Evolutionary conservation across 192 early-diverging fungal genomes (phyloP), one percentile per base, ranked within the genome.

Genomic region (Coemansia sp.): DNA sequence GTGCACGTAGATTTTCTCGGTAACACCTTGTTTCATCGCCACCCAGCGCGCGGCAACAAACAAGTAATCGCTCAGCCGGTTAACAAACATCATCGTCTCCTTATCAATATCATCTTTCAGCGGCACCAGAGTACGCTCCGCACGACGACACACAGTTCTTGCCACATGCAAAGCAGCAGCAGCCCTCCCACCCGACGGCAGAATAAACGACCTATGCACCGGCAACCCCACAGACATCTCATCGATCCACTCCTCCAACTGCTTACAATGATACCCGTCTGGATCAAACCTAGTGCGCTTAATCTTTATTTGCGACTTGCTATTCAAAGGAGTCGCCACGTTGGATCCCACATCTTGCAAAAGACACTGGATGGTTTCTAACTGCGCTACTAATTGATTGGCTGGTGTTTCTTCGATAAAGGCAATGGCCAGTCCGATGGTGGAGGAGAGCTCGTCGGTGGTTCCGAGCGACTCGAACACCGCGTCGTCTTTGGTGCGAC

Each of bases 381-480:
- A 66, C 20, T 62, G 71, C 22, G 72, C 35, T 12, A 76, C 56
- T 12, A 86, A 60, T 54, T 64, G 43, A 11, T 61, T 37, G 22
- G 22, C 22, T 56, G 35, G 43, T 1, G 45, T 68, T 65, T 22
- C 57, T 11, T 85, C 74, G 11, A 76, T 20, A 39, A 85, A 77
- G 32, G 75, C 79, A 7, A 76, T 71, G 37, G 83, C 79, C 57
- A 86, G 76, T 8, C 83, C 78, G 14, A 85, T 52, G 60, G 63
- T 66, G 3, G 90, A 93, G 3, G 88, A 86, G 60, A 97, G 86
- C 73, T 97, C 95, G 79, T 97, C 95, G 28, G 91, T 91, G 36
- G 91, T 88, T 12, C 95, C 96, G 17, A 98, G 88, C 0, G 96
- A 94, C 61, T 95, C 93, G 81, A 98, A 98, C 35, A 96, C 88